phyloP scores from a whole-genome alignment of 2,329 filamentous ascomycete species.

The Aspergillus hortae region DNA sequence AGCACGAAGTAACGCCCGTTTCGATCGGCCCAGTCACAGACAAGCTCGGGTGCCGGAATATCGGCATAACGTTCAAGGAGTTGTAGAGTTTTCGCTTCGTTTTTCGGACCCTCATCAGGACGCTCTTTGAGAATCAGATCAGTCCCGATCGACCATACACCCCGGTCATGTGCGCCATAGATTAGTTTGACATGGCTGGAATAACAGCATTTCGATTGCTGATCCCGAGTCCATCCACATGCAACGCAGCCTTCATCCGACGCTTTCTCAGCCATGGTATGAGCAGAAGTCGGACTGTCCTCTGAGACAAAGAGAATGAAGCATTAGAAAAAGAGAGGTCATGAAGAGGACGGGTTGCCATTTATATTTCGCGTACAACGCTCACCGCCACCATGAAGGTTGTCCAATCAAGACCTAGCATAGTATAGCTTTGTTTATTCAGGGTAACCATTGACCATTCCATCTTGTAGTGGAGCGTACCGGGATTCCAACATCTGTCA shows the following conservation, averaged over 20 bases:
- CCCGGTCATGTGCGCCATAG: slow-evolving; percentile 10
- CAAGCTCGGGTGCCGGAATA: slow-evolving; percentile 13
- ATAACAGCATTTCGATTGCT: slow-evolving; percentile 12
- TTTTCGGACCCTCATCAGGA: slow-evolving; percentile 12
- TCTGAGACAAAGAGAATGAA: no score
- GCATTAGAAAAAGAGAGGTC: no score
- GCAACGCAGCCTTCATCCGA: slow-evolving; percentile 2
- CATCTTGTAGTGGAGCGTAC: no score
- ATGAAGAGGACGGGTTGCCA: no score
- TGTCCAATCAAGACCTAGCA: no score
- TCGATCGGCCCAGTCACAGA: slow-evolving; percentile 17
- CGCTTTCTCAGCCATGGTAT: not conserved
- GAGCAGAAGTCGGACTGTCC: not conserved
- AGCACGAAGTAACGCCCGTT: slow-evolving; percentile 15
- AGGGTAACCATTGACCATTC: no score
- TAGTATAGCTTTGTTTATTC: no score
- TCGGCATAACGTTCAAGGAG: slow-evolving; percentile 7
- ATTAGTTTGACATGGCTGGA: slow-evolving; percentile 16
- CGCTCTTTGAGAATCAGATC: slow-evolving; percentile 20
- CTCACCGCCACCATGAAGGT: no score
- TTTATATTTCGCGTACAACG: no score
- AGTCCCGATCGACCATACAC: slow-evolving; percentile 17
- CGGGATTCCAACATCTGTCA: no score
- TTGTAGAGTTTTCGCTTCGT: slow-evolving; percentile 8
- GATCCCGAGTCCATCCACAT: slow-evolving; percentile 9